Evolutionary conservation across 169 alveolate species (phyloP), one percentile per base, ranked within the genome.

Genomic region (Perkinsus olseni): DNA sequence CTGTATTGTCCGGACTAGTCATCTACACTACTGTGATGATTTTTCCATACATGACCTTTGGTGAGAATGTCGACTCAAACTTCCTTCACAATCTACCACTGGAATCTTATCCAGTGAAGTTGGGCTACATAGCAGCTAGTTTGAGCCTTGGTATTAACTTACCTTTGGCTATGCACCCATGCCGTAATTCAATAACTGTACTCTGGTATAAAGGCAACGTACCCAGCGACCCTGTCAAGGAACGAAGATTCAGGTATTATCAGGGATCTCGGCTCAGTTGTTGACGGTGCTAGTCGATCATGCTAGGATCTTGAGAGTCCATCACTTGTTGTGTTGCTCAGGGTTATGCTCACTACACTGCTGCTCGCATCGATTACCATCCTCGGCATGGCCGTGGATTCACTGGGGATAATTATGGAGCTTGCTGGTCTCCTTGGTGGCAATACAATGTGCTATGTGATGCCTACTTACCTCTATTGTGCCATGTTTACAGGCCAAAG

Each of bases 151-250:
- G 82, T 62, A 62, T 62, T 62, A 62, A 62, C 82, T 21, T 62
- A 62, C 82, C 82, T 21, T 62, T 62, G 82, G 82, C 82, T 62
- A 62, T 62, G 82, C 82, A 62, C 82, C 82, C 82, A 21, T 62
- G 82, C 82, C 82, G 82, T 62, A 62, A 62, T 62, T 62, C 82
- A 62, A 62, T 62, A 62, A 62, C 82, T 62, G 82, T 62, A 62
- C 82, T 62, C 34, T 62, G 82, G 82, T 62, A 6, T 62, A 62
- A 62, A 28, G 82, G 82, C 28, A 24, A 62, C 28, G 82, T 62
- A 62, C 82, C 82, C 1, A 62, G 37, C 17, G 82, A 62, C 82
- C 82, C 37, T 28, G 28, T 62, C 4, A 62, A 62, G 34, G 82
- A 62, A 28, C 82, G 82, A 28, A 62, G 37, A 28, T 62, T 62